phyloP scores from a whole-genome alignment of 306 rosid species.

The Cucumis hystrix region DNA sequence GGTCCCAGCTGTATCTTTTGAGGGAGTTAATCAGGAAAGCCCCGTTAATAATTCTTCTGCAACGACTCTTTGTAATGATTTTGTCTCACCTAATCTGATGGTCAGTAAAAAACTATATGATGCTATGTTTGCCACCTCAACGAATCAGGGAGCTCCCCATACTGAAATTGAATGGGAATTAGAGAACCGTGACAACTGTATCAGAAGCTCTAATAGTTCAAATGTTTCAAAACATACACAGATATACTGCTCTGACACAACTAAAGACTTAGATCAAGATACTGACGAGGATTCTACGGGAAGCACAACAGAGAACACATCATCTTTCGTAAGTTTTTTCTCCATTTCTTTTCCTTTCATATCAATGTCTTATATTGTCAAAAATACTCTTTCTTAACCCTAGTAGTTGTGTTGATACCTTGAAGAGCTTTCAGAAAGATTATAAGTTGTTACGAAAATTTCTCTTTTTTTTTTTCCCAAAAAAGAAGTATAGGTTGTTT shows the following conservation, averaged over 20 bases:
- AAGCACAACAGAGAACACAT: slow-evolving; percentile 17
- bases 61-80: slow-evolving; percentile 26
- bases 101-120: slow-evolving; percentile 62
- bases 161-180: slow-evolving; percentile 18
- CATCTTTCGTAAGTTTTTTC: slow-evolving; percentile 28
- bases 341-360: background rate
- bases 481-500: background rate
- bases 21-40: slow-evolving; percentile 22
- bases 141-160: slow-evolving; percentile 22
- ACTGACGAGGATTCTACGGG: slow-evolving; percentile 26
- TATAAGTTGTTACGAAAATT: background rate
- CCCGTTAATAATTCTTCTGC: slow-evolving; percentile 33
- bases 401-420: background rate
- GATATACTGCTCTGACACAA: slow-evolving; percentile 20
- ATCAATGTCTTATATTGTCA: background rate
- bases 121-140: slow-evolving; percentile 32
- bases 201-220: slow-evolving; percentile 31
- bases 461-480: too few species aligned
- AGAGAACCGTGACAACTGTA: slow-evolving; percentile 14
- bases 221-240: slow-evolving; percentile 22
- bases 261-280: slow-evolving; percentile 29
- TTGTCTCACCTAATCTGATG: slow-evolving; percentile 53
- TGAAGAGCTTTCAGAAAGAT: background rate
- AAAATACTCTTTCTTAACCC: background rate
- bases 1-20: slow-evolving; percentile 32